Conservation (phyloP, 2,329 filamentous ascomycete genomes). For the Cryphonectria naterciae region DNA sequence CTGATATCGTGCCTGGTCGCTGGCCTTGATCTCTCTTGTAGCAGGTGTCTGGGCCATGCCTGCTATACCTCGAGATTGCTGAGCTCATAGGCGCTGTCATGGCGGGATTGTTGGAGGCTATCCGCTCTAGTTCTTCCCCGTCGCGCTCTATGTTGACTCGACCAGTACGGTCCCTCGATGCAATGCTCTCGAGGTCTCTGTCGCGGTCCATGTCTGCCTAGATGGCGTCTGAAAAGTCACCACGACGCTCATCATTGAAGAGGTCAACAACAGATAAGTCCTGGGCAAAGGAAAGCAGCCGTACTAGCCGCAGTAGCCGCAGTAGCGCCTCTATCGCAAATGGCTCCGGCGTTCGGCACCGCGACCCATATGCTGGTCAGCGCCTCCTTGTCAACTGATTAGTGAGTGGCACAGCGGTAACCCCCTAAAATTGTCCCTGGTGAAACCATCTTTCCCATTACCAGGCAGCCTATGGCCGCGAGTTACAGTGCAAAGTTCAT, state of each 20-base stretch:
- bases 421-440: neutral
- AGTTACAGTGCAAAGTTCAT: no score
- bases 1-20: neutral
- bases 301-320: neutral
- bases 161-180: neutral
- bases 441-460: neutral
- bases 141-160: neutral
- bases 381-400: neutral
- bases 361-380: neutral
- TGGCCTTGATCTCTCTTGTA: neutral
- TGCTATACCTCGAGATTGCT: neutral
- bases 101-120: conserved; percentile 12
- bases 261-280: neutral
- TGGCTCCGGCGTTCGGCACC: neutral
- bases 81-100: conserved; percentile 7
- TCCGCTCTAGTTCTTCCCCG: neutral
- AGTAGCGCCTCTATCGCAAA: neutral
- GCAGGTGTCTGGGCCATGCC: neutral
- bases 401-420: neutral
- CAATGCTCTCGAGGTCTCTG: neutral
- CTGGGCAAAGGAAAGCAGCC: neutral
- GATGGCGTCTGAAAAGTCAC: neutral
- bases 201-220: neutral
- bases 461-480: no score
- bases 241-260: neutral